Percentiles rank a stretch among this genome's conserved stretches.
Evolutionary conservation across 2,329 filamentous ascomycete species (phyloP).

Genomic region (Aspergillus eucalypticola): DNA sequence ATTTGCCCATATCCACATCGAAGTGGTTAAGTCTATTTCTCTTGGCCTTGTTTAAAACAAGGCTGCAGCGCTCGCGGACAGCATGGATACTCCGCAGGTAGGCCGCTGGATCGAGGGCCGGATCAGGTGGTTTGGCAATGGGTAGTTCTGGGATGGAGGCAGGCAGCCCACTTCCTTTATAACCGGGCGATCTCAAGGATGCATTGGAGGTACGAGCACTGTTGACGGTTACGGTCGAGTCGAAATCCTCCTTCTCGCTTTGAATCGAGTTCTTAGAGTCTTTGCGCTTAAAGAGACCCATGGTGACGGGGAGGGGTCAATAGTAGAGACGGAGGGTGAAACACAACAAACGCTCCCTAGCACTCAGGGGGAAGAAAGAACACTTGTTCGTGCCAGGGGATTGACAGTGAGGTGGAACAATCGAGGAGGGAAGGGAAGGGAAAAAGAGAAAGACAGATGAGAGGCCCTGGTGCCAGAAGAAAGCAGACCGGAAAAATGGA

Average conservation of each 20-base stretch:
- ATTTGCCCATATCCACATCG: slow-evolving; percentile 82
- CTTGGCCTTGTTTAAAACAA: slow-evolving; percentile 75
- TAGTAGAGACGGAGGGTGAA: slow-evolving; percentile 2
- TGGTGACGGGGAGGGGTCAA: slow-evolving; percentile 22
- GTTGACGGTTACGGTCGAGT: slow-evolving; percentile 44
- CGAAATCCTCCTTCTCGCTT: slow-evolving; percentile 42
- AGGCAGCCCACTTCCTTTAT: slow-evolving; percentile 49
- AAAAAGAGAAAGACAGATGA: not conserved
- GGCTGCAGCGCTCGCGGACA: slow-evolving; percentile 74
- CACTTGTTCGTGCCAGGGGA: not conserved
- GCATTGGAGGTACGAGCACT: slow-evolving; percentile 47
- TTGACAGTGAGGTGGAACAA: not conserved
- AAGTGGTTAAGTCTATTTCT: slow-evolving; percentile 80
- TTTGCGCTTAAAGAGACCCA: slow-evolving; percentile 51
- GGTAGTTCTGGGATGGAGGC: slow-evolving; percentile 70
- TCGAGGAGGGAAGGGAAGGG: not conserved
- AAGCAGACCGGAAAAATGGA: slow-evolving; percentile 7
- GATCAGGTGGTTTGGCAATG: slow-evolving; percentile 82
- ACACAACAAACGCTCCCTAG: not conserved
- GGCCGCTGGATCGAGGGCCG: slow-evolving; percentile 79
- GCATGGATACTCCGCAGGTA: slow-evolving; percentile 89
- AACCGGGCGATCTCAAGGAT: slow-evolving; percentile 53
- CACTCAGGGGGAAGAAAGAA: not conserved
- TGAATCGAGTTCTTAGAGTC: slow-evolving; percentile 44
- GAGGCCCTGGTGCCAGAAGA: not conserved